phyloP scores from a whole-genome alignment of 352 stramenopile genomes.

The Phytophthora meadii region DNA sequence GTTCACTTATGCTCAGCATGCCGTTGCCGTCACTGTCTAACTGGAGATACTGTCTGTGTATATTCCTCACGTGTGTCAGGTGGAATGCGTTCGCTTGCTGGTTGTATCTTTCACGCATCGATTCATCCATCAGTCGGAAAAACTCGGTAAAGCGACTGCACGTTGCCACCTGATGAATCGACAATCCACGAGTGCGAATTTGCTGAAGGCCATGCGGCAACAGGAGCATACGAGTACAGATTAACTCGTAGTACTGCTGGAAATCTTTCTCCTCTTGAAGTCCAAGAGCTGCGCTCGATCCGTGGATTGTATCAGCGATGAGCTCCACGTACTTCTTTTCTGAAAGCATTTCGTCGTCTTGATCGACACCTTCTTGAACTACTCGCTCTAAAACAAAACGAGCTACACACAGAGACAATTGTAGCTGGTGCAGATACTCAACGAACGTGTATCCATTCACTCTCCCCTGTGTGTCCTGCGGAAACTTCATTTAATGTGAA shows the following conservation, averaged over 20 bases:
- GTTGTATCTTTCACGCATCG: slow-evolving; percentile 44
- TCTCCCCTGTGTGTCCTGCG: slow-evolving; percentile 35
- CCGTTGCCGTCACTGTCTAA: slow-evolving; percentile 71
- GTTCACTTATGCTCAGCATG: slow-evolving; percentile 54
- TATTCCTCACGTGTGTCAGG: slow-evolving; percentile 37
- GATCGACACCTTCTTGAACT: slow-evolving; percentile 5
- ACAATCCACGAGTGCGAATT: slow-evolving; percentile 27
- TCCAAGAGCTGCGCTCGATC: slow-evolving; percentile 17
- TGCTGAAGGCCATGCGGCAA: slow-evolving; percentile 54
- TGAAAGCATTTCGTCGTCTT: slow-evolving; percentile 29
- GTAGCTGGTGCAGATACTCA: slow-evolving; percentile 54
- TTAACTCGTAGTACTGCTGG: slow-evolving; percentile 64
- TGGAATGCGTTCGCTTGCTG: slow-evolving; percentile 43
- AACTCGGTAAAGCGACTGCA: slow-evolving; percentile 52
- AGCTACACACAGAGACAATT: slow-evolving; percentile 41
- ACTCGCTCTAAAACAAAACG: slow-evolving; percentile 22
- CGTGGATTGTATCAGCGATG: slow-evolving; percentile 36
- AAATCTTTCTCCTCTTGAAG: slow-evolving; percentile 56
- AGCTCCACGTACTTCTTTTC: slow-evolving; percentile 41
- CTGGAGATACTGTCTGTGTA: slow-evolving; percentile 71
- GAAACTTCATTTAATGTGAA: slow-evolving; percentile 34
- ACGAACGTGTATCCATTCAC: slow-evolving; percentile 56
- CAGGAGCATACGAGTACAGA: slow-evolving; percentile 59
- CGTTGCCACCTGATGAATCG: slow-evolving; percentile 36
- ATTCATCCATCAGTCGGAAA: slow-evolving; percentile 45